Evolutionary conservation across 2,329 filamentous ascomycete genomes (phyloP).

Genomic region (Exophiala calicioides): DNA sequence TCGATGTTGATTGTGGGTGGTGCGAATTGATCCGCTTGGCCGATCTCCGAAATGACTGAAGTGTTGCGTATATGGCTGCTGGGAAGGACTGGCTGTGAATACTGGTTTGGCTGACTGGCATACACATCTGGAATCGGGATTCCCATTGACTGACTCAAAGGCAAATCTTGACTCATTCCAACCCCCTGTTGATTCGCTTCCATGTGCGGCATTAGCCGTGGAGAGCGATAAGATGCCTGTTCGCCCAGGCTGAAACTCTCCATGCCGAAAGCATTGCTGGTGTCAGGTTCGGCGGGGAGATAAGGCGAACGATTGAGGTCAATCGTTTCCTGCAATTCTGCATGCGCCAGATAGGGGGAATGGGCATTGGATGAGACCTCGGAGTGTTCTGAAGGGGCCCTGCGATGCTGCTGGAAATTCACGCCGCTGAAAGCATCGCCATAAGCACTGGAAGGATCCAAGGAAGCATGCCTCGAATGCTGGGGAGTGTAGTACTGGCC

Average conservation of each 20-base stretch:
- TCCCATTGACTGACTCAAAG: slow-evolving; percentile 44
- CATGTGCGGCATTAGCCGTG: slow-evolving; percentile 64
- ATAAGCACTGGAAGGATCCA: slow-evolving; percentile 61
- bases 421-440: slow-evolving; percentile 55
- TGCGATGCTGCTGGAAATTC: slow-evolving; percentile 76
- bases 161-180: slow-evolving; percentile 20
- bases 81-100: slow-evolving; percentile 46
- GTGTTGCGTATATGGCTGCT: slow-evolving; percentile 49
- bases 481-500: slow-evolving; percentile 54
- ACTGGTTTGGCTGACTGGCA: slow-evolving; percentile 47
- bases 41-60: slow-evolving; percentile 60
- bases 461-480: slow-evolving; percentile 61
- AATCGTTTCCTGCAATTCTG: slow-evolving; percentile 75
- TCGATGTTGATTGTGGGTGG: slow-evolving; percentile 96
- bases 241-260: slow-evolving; percentile 75
- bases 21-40: slow-evolving; percentile 72
- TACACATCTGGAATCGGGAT: slow-evolving; percentile 52
- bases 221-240: slow-evolving; percentile 64
- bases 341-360: slow-evolving; percentile 76
- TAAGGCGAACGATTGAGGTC: slow-evolving; percentile 76
- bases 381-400: slow-evolving; percentile 86
- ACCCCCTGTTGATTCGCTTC: slow-evolving; percentile 48
- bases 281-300: slow-evolving; percentile 70
- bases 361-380: slow-evolving; percentile 83
- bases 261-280: slow-evolving; percentile 76